Evolutionary conservation across 1,284 basidiomycete genomes (phyloP), one percentile per base, ranked within the genome.

Genomic region (Pholiota adiposa): DNA sequence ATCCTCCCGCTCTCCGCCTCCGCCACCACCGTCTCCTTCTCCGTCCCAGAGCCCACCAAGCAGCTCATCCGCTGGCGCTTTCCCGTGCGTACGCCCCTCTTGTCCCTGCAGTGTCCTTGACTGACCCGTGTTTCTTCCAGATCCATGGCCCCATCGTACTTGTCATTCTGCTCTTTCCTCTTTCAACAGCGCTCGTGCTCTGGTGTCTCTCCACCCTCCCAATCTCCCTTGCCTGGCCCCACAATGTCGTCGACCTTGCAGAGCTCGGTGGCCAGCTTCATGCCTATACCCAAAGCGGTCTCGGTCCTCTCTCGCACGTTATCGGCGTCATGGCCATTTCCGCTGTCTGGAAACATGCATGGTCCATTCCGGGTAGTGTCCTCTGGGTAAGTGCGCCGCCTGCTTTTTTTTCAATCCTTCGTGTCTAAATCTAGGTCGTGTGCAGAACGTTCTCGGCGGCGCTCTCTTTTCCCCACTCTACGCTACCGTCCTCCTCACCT

Each of bases 331-430:
- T 97, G 68, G 87, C 89, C 36, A 81, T 94, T n/a, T 87, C 90
- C 19, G 92, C 92, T 2, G 80, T 93, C 34, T 97, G 93, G 93
- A 96, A 95, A 75, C 94, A 97, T 72, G 93, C 94, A 6, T 97
- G 94, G 94, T 95, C 93, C 61, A 85, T 97, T 52, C 94, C 94
- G 4, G 94, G 94, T 4, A 94, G 92, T 62, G 93, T 96, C 55
- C 82, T 96, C 57, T 89, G 94, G 86, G 92, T 94, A 65, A 67
- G 85, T 80, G 49, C 52, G 57, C 14, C 58, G 52, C 23, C 56
- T 62, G 57, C 61, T 53, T 59, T 58, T 63, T 62, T 31, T 31
- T 31, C 11, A 5, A 5, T 63, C 54, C 62, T 57, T 60, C 43
- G 50, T 48, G 52, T 59, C 58, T 59, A 43, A 62, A 61, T 61